These are phyloP conservation scores for Hygrophorus pudorinus DNA, from an alignment of 768 basidiomycete species.

Conservation along the genomic window DNA sequence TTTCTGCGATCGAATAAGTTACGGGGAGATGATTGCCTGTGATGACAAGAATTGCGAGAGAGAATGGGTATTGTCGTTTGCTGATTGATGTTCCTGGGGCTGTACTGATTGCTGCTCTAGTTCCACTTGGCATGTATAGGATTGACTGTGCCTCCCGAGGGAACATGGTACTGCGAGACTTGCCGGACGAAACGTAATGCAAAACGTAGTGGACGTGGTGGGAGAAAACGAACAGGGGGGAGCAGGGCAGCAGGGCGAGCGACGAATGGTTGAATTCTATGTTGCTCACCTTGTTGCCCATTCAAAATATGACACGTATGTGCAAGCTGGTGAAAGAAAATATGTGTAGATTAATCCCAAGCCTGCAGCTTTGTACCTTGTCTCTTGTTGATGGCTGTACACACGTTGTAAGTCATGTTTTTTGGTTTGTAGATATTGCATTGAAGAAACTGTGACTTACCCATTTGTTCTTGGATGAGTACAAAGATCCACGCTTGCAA, in stretches of 20 bases:
- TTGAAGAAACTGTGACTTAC: too few relatives aligned
- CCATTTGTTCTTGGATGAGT: too few relatives aligned
- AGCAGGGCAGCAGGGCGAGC: neutral
- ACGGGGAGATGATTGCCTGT: conserved; percentile 93
- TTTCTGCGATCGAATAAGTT: conserved; percentile 75
- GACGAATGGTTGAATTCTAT: neutral
- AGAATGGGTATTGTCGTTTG: conserved; percentile 69
- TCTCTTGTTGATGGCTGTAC: too few relatives aligned
- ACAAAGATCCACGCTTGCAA: too few relatives aligned
- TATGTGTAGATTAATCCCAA: too few relatives aligned
- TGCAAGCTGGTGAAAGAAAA: too few relatives aligned
- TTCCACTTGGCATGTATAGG: conserved; percentile 77
- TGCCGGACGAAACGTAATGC: conserved; percentile 29
- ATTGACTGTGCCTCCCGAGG: conserved; percentile 54
- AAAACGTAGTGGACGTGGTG: conserved; percentile 3
- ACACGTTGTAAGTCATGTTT: too few relatives aligned
- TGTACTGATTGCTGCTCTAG: conserved; percentile 23
- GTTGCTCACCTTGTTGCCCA: too few relatives aligned
- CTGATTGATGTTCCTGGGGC: conserved; percentile 7
- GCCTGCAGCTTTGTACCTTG: too few relatives aligned
- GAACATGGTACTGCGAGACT: conserved; percentile 66
- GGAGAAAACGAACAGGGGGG: neutral
- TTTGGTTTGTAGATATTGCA: too few relatives aligned
- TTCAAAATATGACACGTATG: too few relatives aligned
- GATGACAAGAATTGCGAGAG: conserved; percentile 70